Conservation (phyloP, 106 monocot species). For the Ottelia alismoides region DNA sequence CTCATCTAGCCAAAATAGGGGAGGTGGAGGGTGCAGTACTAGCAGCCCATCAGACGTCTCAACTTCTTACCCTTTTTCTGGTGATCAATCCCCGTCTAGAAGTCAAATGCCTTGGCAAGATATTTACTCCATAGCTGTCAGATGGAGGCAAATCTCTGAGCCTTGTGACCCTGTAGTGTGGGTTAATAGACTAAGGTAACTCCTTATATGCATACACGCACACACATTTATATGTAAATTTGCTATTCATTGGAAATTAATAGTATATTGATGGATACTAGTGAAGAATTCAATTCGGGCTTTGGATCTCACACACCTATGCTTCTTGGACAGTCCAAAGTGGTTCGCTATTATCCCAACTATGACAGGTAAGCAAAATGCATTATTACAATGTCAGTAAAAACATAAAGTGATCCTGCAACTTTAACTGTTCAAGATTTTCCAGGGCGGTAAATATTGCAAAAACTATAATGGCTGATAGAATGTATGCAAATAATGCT, state of each 20-base stretch:
- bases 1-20: constrained; percentile 60
- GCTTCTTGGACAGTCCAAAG: constrained; percentile 92
- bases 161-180: constrained; percentile 99
- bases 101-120: constrained; percentile 74
- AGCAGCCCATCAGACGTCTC: constrained; percentile 31
- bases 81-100: too few species aligned
- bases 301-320: constrained; percentile 94
- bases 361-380: too few species aligned
- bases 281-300: constrained; percentile 87
- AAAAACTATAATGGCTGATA: constrained; percentile 46
- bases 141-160: constrained; percentile 96
- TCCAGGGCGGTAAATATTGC: constrained; percentile 43
- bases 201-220: too few species aligned
- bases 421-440: too few species aligned
- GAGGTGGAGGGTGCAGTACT: constrained; percentile 58
- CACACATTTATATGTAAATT: too few species aligned
- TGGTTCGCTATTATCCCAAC: constrained; percentile 78
- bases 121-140: constrained; percentile 72
- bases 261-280: too few species aligned
- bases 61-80: constrained; percentile 23
- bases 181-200: constrained; percentile 84
- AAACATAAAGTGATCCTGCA: too few species aligned
- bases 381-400: too few species aligned
- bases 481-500: constrained; percentile 41
- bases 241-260: too few species aligned